phyloP scores from a whole-genome alignment of 176 grass and related monocot species.

The Alopecurus myosuroides region DNA sequence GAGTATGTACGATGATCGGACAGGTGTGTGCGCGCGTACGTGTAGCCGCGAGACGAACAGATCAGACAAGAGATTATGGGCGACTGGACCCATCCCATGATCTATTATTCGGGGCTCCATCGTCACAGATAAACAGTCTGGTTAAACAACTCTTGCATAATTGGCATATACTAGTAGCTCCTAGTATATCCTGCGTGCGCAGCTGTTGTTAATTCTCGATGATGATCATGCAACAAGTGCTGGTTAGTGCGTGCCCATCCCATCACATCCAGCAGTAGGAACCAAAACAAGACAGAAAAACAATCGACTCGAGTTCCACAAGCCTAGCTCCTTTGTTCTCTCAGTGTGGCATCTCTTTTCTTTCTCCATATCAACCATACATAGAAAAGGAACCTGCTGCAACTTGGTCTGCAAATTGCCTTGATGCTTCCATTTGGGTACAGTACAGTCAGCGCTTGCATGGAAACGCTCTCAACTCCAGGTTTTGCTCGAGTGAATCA shows the following conservation, averaged over 20 bases:
- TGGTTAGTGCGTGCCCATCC: conserved; percentile 12
- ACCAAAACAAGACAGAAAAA: conserved; percentile 15
- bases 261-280: background rate
- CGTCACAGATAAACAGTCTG: background rate
- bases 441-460: background rate
- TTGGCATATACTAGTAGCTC: too few species aligned
- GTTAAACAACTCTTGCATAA: background rate
- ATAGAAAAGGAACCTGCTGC: background rate
- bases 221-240: too few species aligned
- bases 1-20: background rate
- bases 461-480: background rate
- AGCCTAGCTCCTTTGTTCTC: background rate
- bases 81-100: background rate
- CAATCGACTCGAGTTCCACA: background rate
- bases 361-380: background rate
- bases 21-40: background rate
- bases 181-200: background rate
- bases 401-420: background rate
- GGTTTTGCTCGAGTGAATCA: background rate
- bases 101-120: background rate
- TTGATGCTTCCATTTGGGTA: too few species aligned
- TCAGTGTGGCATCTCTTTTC: background rate
- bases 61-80: background rate
- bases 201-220: background rate
- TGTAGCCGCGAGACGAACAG: background rate